Conservation (phyloP, 257 asterid genomes). For the Penstemon newberryi region DNA sequence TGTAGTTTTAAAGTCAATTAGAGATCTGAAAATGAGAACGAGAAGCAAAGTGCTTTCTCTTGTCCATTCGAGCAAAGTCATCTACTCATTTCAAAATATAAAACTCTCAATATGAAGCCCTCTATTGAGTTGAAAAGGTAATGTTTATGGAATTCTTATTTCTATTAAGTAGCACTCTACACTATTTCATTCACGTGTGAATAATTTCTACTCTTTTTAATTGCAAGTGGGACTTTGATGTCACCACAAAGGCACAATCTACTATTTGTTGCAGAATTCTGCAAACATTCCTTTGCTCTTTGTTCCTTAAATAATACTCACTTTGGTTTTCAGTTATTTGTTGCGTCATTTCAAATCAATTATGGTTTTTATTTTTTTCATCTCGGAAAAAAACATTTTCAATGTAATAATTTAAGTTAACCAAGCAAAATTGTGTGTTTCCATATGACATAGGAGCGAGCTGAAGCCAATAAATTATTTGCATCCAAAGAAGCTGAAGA, state of each 20-base stretch:
- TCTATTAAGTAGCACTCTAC: background rate
- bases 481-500: constrained; percentile 96
- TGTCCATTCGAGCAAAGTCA: background rate
- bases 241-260: background rate
- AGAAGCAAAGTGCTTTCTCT: background rate
- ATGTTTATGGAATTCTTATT: background rate
- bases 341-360: constrained; percentile 9
- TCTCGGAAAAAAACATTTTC: constrained; percentile 1
- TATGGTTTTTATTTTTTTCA: background rate
- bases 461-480: constrained; percentile 78
- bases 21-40: background rate
- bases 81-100: background rate
- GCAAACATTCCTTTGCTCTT: background rate
- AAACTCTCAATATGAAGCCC: background rate
- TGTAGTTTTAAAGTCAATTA: background rate
- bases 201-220: background rate
- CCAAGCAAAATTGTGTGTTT: constrained; percentile 17
- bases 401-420: constrained; percentile 12
- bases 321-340: constrained; percentile 4
- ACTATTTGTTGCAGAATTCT: constrained; percentile 13
- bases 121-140: background rate
- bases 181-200: background rate
- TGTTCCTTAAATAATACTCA: constrained; percentile 17
- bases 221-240: constrained; percentile 12
- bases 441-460: constrained; percentile 68